phyloP scores from a whole-genome alignment of 2,329 filamentous ascomycete genomes.

The Fusarium tanahbumbuense region DNA sequence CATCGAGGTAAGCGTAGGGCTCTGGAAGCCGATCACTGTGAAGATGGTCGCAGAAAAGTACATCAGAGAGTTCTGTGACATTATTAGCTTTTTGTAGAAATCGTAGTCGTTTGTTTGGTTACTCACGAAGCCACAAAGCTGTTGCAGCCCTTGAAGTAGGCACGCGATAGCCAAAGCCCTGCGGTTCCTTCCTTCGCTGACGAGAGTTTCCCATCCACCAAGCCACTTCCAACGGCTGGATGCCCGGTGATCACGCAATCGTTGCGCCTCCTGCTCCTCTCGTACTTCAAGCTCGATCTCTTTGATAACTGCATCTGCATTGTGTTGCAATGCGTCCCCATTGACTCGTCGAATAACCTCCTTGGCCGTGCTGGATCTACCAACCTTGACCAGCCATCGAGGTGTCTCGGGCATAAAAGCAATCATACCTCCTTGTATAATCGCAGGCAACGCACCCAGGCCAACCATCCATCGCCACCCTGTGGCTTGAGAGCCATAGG shows the following conservation, averaged over 20 bases:
- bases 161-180: constrained; percentile 87
- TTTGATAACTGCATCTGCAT: constrained; percentile 71
- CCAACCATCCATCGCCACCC: constrained; percentile 96
- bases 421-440: constrained; percentile 76
- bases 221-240: constrained; percentile 52
- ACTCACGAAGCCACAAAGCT: constrained; percentile 84
- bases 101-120: neutral
- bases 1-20: constrained; percentile 82
- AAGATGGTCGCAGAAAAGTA: constrained; percentile 91
- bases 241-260: constrained; percentile 49
- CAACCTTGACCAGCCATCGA: constrained; percentile 82
- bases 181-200: constrained; percentile 71
- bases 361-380: constrained; percentile 70
- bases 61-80: constrained; percentile 81
- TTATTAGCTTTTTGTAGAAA: constrained; percentile 2
- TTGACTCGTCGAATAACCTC: constrained; percentile 74
- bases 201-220: constrained; percentile 64
- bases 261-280: constrained; percentile 70
- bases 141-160: constrained; percentile 86
- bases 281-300: constrained; percentile 79
- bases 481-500: constrained; percentile 60
- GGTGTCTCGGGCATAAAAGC: constrained; percentile 87
- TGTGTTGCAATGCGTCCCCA: constrained; percentile 58
- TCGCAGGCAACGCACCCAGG: constrained; percentile 80
- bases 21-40: constrained; percentile 78